phyloP scores from a whole-genome alignment of 768 basidiomycete species.

The Termitomyces bulborhizus region DNA sequence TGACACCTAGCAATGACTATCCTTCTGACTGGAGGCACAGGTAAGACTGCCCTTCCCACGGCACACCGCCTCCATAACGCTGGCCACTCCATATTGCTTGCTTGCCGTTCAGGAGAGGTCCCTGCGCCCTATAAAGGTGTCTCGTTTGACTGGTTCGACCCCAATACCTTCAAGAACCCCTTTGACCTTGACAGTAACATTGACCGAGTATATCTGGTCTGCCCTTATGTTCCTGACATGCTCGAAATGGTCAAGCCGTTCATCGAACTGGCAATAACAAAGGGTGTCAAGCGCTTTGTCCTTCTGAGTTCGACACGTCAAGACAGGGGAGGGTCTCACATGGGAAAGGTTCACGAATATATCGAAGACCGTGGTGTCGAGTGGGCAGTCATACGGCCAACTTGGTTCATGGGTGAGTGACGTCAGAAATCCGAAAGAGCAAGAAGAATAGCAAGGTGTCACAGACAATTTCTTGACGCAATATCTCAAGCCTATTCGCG shows the following conservation, averaged over 20 bases:
- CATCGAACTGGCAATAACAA: conserved; percentile 24
- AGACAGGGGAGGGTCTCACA: conserved; percentile 16
- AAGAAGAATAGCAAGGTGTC: not conserved
- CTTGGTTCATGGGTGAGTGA: conserved; percentile 29
- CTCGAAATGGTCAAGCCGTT: conserved; percentile 22
- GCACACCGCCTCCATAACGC: conserved; percentile 21
- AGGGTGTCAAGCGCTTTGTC: conserved; percentile 28
- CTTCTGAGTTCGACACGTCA: conserved; percentile 21
- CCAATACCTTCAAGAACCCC: conserved; percentile 23
- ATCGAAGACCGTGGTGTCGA: conserved; percentile 25
- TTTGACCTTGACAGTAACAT: conserved; percentile 17
- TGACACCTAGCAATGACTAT: conserved; percentile 14
- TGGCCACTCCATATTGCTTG: conserved; percentile 20
- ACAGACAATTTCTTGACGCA: conserved; percentile 11
- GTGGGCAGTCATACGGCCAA: conserved; percentile 27
- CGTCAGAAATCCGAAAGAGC: no score
- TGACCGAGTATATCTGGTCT: conserved; percentile 25
- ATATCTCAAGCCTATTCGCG: conserved; percentile 4
- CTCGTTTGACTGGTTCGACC: conserved; percentile 30
- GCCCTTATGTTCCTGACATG: conserved; percentile 15
- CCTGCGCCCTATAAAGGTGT: conserved; percentile 22
- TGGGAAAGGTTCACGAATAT: conserved; percentile 29
- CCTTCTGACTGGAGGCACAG: conserved; percentile 31
- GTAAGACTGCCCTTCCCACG: conserved; percentile 22
- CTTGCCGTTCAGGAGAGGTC: conserved; percentile 22